Evolutionary conservation across 805 yeast genomes (phyloP).

Genomic region (Pichia gijzeniarum): DNA sequence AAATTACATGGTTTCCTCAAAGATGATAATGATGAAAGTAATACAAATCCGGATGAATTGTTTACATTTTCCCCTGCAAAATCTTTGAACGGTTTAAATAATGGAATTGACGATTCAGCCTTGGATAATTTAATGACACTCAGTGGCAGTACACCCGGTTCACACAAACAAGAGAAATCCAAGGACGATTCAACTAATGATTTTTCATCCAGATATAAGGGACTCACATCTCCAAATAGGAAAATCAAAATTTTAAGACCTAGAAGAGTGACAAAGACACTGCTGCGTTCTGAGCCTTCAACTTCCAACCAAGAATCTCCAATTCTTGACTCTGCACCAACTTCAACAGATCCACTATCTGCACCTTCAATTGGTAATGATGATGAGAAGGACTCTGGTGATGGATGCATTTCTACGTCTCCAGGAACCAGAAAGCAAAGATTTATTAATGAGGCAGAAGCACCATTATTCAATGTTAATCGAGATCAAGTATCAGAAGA

Average conservation of each 20-base stretch:
- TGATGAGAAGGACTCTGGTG: background rate
- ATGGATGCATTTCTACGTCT: slow-evolving; percentile 23
- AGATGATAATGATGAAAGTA: background rate
- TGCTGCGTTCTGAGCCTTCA: slow-evolving; percentile 27
- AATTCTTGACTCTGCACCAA: background rate
- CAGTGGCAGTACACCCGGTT: slow-evolving; percentile 8
- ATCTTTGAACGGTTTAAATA: slow-evolving; percentile 13
- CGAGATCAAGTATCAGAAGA: slow-evolving; percentile 1
- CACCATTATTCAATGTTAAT: slow-evolving; percentile 46
- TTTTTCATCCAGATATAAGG: slow-evolving; percentile 2
- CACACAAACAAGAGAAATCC: background rate
- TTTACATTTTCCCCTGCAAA: slow-evolving; percentile 17
- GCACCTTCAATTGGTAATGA: slow-evolving; percentile 1
- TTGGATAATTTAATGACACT: slow-evolving; percentile 18
- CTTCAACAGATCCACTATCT: slow-evolving; percentile 25
- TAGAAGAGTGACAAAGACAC: slow-evolving; percentile 30
- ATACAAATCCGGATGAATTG: background rate
- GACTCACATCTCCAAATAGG: slow-evolving; percentile 33
- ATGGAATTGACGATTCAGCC: slow-evolving; percentile 14
- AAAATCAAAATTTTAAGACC: slow-evolving; percentile 39
- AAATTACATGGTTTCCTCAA: slow-evolving; percentile 1
- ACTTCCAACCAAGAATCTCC: background rate
- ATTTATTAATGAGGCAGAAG: slow-evolving; percentile 32
- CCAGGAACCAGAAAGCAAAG: slow-evolving; percentile 24
- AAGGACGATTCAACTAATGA: slow-evolving; percentile 1